Base-by-base conservation (phyloP, 2,329 filamentous ascomycete species). In the Clonostachys byssicola region DNA sequence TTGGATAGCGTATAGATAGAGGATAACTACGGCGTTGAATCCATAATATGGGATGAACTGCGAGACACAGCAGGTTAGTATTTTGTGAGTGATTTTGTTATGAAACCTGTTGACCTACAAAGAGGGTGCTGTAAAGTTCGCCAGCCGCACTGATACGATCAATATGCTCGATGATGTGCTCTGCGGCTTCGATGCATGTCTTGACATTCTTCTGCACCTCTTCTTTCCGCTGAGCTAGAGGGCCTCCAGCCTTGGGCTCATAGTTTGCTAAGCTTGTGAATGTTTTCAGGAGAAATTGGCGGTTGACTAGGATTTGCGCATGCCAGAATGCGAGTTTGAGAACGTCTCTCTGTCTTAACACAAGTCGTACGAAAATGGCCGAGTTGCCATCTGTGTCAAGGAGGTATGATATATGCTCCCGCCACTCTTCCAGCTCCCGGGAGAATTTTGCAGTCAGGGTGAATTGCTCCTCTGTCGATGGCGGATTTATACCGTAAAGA, bases 1-100 rank as follows among this genome's bases (percentile, higher is more conserved):
- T 40, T 71, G 71, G 10, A 74, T 73, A 5, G 64, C 63, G 40
- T 68, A 70, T 5, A 74, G 64, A 47, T 74, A 74, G 3, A 74
- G 56, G 1, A 74, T 61, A 2, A 72, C 67, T 4, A 71, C 65
- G 1, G 71, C 72, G 12, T 60, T 71, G 41, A 74, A 75, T 2
- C 65, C 70, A 45, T 68, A 70, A 46, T 75, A 74, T 20, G 69
- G 68, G 1, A 59, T 64, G 41, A 66, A 65, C 62, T 66, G 12
- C 10, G n/a, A 18, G 33, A 4, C 40, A 18, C 12, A 13, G 40
- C 7, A 39, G 5, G 13, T 3, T n/a, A 30, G 33, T n/a, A 4
- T 33, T 17, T 16, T 34, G 17, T 18, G n/a, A 10, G 17, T 18
- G n/a, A 10, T 20, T 23, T 16, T 2, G n/a, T 7, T 20, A 3